These are phyloP conservation scores for Aspergillus puulaauensis DNA, from an alignment of 2,329 filamentous ascomycete species.

Conservation along the genomic window DNA sequence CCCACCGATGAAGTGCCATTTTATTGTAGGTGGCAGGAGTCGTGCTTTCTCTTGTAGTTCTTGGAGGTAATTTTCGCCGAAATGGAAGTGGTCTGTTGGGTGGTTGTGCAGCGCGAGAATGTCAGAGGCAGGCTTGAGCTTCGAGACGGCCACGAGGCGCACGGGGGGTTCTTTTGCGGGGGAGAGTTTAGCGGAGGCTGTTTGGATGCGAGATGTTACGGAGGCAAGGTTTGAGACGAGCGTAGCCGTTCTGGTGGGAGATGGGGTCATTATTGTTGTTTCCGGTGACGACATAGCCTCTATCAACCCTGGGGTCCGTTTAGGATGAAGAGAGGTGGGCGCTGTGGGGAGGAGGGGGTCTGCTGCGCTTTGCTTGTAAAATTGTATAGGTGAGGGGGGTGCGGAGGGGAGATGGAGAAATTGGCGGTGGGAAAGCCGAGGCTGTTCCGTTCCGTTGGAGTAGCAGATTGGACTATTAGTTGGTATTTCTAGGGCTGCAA, in stretches of 20 bases:
- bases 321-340: background rate
- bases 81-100: conserved; percentile 66
- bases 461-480: background rate
- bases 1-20: conserved; percentile 96
- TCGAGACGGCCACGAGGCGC: conserved; percentile 90
- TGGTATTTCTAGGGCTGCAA: too few relatives aligned
- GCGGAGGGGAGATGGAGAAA: background rate
- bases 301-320: background rate
- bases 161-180: conserved; percentile 23
- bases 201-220: conserved; percentile 59
- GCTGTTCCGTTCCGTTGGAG: background rate
- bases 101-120: conserved; percentile 76
- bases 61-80: conserved; percentile 95
- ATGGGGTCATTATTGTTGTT: conserved; percentile 51
- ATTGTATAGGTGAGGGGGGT: background rate
- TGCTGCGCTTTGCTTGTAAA: background rate
- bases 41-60: conserved; percentile 84
- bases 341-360: too few relatives aligned
- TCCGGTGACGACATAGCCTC: conserved; percentile 10
- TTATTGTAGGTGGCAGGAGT: conserved; percentile 70
- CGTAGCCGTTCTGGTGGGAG: conserved; percentile 59
- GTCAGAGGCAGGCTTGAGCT: conserved; percentile 90
- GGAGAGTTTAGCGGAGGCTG: conserved; percentile 42
- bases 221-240: conserved; percentile 63
- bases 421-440: background rate